phyloP scores from a whole-genome alignment of 2,329 filamentous ascomycete genomes.

The Shiraia sp. region DNA sequence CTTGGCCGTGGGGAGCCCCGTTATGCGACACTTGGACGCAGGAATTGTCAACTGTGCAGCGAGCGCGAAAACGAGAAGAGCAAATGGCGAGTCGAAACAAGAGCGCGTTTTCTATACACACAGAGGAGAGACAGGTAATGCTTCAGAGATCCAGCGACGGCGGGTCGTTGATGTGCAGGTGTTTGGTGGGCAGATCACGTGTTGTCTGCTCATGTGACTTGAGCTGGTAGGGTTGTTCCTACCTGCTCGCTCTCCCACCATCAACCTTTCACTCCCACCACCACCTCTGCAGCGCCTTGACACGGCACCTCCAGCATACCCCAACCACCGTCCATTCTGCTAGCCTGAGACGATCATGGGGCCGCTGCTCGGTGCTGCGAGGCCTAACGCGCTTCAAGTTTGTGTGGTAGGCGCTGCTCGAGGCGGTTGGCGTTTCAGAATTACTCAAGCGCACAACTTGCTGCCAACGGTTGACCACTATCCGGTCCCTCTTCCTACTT shows the following conservation, averaged over 20 bases:
- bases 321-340: slow-evolving; percentile 12
- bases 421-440: slow-evolving; percentile 43
- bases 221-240: too few relatives aligned
- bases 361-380: slow-evolving; percentile 28
- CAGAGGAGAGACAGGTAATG: too few relatives aligned
- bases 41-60: too few relatives aligned
- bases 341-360: slow-evolving; percentile 38
- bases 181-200: not conserved
- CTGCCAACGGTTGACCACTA: slow-evolving; percentile 41
- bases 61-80: too few relatives aligned
- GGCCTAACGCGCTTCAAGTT: slow-evolving; percentile 43
- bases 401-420: slow-evolving; percentile 38
- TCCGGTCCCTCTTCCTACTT: slow-evolving; percentile 32
- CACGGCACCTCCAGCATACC: slow-evolving; percentile 2
- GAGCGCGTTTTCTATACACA: too few relatives aligned
- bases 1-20: slow-evolving; percentile 5
- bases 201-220: too few relatives aligned
- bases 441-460: slow-evolving; percentile 33
- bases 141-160: too few relatives aligned
- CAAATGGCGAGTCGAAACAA: too few relatives aligned
- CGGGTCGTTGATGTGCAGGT: not conserved
- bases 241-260: too few relatives aligned
- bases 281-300: too few relatives aligned
- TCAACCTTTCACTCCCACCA: slow-evolving; percentile 4
- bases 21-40: slow-evolving; percentile 1